Evolutionary conservation across 257 asterid species (phyloP), one percentile per base, ranked within the genome.

Genomic region (Jacaranda copaia): DNA sequence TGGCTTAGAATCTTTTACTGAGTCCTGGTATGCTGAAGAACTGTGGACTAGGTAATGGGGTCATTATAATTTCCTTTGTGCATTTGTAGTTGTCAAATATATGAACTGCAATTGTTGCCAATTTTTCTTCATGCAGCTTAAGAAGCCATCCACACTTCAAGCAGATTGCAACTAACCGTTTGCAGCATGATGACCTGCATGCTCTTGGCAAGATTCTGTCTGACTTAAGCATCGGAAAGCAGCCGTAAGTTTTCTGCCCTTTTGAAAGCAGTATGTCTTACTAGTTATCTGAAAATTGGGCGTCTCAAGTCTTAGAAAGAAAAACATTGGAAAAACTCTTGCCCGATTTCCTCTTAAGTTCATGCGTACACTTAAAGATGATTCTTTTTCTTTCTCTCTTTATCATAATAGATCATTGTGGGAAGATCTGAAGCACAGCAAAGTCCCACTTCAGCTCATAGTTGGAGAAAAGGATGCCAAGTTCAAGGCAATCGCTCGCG

Each of bases 191-290:
- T 6, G 92, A 96, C 69, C 60, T 91, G 84, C 88, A 76, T 75
- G 86, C 87, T 74, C 97, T 96, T 20, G 94, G 92, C 38, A 90
- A 78, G 86, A 81, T 86, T 18, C 75, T 96, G 32, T 86, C 96
- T 58, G 98, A 86, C 79, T 79, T 84, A 62, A 96, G 97, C 76
- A 88, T 89, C 51, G 99, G 98, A 88, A 89, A 94, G 84, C 99
- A 96, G 42, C 91, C 80, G 98, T 96, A 87, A 90, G 98, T 87
- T 79, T 49, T 25, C 42, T 46, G 32, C 32, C 32, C 32, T 25
- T 25, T 25, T 25, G 32, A 25, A 25, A 25, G 32, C 32, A 25
- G 2, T 25, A 25, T 25, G 32, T 25, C 32, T 25, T 25, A 25
- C 32, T 25, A 25, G 1, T 25, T 2, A 25, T 25, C 32, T 25